phyloP scores from a whole-genome alignment of 1,284 basidiomycete genomes.

The Taiwanofungus camphoratus region DNA sequence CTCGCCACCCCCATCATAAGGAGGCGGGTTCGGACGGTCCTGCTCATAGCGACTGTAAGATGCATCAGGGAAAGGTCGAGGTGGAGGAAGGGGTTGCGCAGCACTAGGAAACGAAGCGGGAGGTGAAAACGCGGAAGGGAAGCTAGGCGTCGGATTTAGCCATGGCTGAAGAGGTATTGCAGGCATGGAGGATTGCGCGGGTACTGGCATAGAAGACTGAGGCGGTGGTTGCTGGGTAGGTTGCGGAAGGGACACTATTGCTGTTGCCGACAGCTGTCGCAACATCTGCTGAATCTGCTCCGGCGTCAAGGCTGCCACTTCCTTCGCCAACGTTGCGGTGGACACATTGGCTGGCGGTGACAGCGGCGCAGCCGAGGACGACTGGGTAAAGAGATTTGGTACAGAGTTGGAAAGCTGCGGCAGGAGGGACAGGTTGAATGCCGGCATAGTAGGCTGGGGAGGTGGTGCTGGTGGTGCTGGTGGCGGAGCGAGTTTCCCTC shows the following conservation, averaged over 20 bases:
- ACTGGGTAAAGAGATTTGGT: conserved; percentile 11
- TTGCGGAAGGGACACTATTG: conserved; percentile 3
- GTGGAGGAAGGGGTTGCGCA: conserved; percentile 5
- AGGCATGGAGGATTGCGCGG: neutral
- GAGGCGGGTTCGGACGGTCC: conserved; percentile 7
- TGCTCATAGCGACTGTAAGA: conserved; percentile 14
- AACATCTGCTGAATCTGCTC: conserved; percentile 57
- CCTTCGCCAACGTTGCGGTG: conserved; percentile 31
- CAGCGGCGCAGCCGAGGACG: neutral
- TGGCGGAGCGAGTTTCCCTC: conserved; percentile 57
- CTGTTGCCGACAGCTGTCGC: conserved; percentile 33
- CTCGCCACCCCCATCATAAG: conserved; percentile 17
- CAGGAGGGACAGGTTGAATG: conserved; percentile 10
- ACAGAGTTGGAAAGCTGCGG: conserved; percentile 14
- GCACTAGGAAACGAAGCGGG: conserved; percentile 4
- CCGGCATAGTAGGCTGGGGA: conserved; percentile 3
- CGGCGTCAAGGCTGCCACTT: conserved; percentile 53
- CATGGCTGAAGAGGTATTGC: conserved; percentile 7
- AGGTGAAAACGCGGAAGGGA: conserved; percentile 5
- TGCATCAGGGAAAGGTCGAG: conserved; percentile 4
- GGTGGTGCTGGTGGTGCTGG: conserved; percentile 21
- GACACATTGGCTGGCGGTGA: conserved; percentile 3
- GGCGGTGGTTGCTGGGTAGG: conserved; percentile 3
- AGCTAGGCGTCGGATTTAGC: conserved; percentile 3
- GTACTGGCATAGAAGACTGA: neutral